These are phyloP conservation scores for Coriaria nepalensis DNA, from an alignment of 306 rosid species.

Conservation along the genomic window DNA sequence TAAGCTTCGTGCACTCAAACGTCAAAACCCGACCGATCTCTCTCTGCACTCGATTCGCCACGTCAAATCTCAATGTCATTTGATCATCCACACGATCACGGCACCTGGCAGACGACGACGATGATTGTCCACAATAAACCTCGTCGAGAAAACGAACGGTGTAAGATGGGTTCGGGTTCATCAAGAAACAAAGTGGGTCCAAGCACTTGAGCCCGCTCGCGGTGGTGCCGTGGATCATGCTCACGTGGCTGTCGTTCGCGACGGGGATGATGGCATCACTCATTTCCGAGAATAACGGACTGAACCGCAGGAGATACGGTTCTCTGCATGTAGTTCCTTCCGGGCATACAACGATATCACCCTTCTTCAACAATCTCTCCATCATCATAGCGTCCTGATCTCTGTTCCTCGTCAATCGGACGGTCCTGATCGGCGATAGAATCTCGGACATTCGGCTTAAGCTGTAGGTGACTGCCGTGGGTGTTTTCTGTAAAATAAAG, in stretches of 20 bases:
- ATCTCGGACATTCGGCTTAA: conserved; percentile 65
- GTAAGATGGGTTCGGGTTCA: conserved; percentile 60
- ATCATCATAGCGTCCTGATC: conserved; percentile 36
- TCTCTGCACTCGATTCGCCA: conserved; percentile 51
- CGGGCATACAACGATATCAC: conserved; percentile 61
- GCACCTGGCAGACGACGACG: not conserved
- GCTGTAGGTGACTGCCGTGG: conserved; percentile 61
- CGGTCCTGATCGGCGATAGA: conserved; percentile 61
- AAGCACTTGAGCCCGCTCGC: conserved; percentile 73
- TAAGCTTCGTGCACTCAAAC: conserved; percentile 51
- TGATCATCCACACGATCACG: not conserved
- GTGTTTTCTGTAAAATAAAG: conserved; percentile 20
- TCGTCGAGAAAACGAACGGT: conserved; percentile 21
- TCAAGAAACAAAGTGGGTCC: conserved; percentile 60
- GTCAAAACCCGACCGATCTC: conserved; percentile 40
- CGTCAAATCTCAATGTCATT: conserved; percentile 19
- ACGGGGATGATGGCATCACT: conserved; percentile 40
- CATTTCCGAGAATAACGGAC: conserved; percentile 65
- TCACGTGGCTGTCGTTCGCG: conserved; percentile 43
- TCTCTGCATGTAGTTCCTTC: conserved; percentile 95
- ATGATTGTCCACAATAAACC: conserved; percentile 7
- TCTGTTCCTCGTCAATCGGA: conserved; percentile 46
- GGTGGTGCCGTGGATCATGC: conserved; percentile 76
- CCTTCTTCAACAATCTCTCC: conserved; percentile 26
- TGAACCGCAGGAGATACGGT: conserved; percentile 64